Evolutionary conservation across 495 filamentous ascomycete species (phyloP), one percentile per base, ranked within the genome.

Genomic region (Echria macrotheca): DNA sequence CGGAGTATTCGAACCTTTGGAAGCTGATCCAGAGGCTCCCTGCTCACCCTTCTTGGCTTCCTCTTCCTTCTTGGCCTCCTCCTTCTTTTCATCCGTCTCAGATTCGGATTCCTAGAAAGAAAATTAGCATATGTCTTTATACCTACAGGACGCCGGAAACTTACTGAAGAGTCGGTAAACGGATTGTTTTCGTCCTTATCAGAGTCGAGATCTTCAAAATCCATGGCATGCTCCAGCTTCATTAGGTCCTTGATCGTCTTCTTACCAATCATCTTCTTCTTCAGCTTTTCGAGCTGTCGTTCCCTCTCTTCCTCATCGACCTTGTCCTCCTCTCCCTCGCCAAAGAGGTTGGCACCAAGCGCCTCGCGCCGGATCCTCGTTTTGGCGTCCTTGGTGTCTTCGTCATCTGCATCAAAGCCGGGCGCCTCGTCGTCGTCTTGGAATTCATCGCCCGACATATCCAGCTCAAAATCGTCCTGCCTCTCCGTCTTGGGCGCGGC

Each of bases 361-460:
- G 93, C 89, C 58, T 98, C 91, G 28, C 87, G 81, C 52, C 91
- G 93, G 52, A 97, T 85, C 52, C 82, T 77, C 45, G 84, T 82
- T 56, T 91, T 84, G 3, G 89, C 80, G n/a, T 88, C 85, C 61
- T 95, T 96, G 0, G 80, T 71, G 33, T 96, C 89, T 52, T 94
- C 87, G 44, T 96, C 89, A 38, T 89, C 86, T 46, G 83, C 82
- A 60, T 94, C 87, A 33, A 94, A 76, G 44, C 72, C 72, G 10
- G 87, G 84, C 37, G 83, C 79, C 59, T 96, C 93, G 60, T 98
- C 93, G 59, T 98, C 93, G 58, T 97, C 66, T 50, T 68, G 65
- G 36, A 66, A 66, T 46, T 66, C 65, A 24, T 66, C 63, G 17
- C 68, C 74, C 18, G 80, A 80, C 47, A 84, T 69, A 32, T 86